These are phyloP conservation scores for Alternaria consortialis DNA, from an alignment of 2,329 filamentous ascomycete genomes.

Conservation along the genomic window DNA sequence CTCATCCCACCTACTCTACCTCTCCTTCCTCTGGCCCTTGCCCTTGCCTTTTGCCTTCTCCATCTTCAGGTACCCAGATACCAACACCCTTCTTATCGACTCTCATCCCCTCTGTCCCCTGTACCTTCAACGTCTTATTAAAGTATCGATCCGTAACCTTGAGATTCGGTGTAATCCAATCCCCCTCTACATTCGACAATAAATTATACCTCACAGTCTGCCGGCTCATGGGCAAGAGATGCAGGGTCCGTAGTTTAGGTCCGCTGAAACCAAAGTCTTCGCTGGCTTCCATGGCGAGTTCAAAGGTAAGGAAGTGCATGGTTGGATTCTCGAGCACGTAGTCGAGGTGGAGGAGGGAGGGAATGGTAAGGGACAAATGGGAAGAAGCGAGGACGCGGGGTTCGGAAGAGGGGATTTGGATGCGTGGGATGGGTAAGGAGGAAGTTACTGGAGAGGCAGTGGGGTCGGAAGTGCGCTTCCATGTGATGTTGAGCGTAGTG, in stretches of 20 bases:
- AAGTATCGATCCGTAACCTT: conserved; percentile 90
- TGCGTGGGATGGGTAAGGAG: conserved; percentile 77
- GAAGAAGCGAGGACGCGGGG: conserved; percentile 77
- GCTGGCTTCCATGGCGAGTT: conserved; percentile 87
- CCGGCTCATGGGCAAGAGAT: conserved; percentile 83
- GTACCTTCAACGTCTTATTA: conserved; percentile 84
- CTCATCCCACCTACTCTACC: not conserved
- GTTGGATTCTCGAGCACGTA: conserved; percentile 93
- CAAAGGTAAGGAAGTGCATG: conserved; percentile 93
- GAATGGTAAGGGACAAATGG: conserved; percentile 41
- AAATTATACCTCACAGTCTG: conserved; percentile 77
- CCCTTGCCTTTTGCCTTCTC: not conserved
- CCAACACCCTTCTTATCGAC: conserved; percentile 62
- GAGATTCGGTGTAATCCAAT: conserved; percentile 76
- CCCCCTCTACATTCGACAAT: conserved; percentile 68
- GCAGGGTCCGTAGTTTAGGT: conserved; percentile 79
- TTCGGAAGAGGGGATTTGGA: conserved; percentile 82
- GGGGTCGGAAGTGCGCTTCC: conserved; percentile 67
- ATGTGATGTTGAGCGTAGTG: conserved; percentile 76
- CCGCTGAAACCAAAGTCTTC: conserved; percentile 95
- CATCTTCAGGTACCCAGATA: conserved; percentile 49
- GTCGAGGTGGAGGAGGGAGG: conserved; percentile 53
- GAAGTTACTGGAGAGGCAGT: conserved; percentile 52
- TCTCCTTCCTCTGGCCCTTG: not conserved
- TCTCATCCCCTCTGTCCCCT: conserved; percentile 75